phyloP scores from a whole-genome alignment of 2,329 filamentous ascomycete genomes.

The Botrytis porri region DNA sequence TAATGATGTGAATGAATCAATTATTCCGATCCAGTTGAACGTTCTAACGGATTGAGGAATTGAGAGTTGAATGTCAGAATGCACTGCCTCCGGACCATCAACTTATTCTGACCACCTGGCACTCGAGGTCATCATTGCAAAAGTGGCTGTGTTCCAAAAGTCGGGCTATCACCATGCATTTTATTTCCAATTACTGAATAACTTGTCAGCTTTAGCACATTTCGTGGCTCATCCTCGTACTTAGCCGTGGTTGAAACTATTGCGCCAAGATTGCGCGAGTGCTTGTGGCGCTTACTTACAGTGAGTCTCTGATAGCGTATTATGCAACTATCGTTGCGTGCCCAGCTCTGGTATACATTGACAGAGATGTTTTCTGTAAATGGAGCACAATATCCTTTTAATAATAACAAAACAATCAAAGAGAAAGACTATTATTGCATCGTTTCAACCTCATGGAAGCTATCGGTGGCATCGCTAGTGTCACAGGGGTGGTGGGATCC shows the following conservation, averaged over 20 bases:
- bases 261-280: not conserved
- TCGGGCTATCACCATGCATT: not conserved
- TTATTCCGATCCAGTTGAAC: not conserved
- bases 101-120: not conserved
- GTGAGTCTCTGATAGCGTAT: too few species aligned
- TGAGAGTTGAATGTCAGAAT: not conserved
- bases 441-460: not conserved
- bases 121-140: too few species aligned
- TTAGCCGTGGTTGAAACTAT: not conserved
- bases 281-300: not conserved
- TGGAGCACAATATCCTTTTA: not conserved
- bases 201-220: not conserved
- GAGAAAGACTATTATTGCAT: not conserved
- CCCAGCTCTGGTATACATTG: not conserved
- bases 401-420: not conserved
- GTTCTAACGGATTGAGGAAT: not conserved
- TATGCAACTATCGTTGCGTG: not conserved
- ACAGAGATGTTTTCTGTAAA: fast-evolving
- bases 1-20: not conserved
- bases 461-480: not conserved
- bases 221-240: not conserved
- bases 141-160: not conserved
- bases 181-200: not conserved
- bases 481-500: not conserved
- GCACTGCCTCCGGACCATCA: not conserved